A percentile compares a stretch with the other conserved stretches of the same genome.
Conservation (phyloP, 306 rosid genomes). For the Bauhinia variegata region DNA sequence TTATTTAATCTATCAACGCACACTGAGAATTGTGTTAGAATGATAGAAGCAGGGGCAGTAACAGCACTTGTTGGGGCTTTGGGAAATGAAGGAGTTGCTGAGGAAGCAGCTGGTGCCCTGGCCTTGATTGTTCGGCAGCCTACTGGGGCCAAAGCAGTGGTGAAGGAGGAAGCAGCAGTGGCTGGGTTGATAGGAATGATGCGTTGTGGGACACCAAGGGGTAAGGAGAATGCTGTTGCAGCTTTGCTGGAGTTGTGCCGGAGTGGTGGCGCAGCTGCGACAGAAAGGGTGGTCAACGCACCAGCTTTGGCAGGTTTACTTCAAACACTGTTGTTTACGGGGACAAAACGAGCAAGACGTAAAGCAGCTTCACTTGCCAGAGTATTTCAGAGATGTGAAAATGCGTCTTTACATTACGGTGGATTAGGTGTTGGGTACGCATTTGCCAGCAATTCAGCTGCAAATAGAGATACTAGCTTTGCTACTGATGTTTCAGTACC, state of each 20-base stretch:
- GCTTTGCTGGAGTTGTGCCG: conserved; percentile 94
- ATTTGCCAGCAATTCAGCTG: conserved; percentile 69
- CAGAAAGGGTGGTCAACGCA: conserved; percentile 77
- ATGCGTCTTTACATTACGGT: conserved; percentile 66
- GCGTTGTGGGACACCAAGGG: conserved; percentile 90
- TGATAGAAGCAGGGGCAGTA: conserved; percentile 82
- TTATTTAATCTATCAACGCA: conserved; percentile 88
- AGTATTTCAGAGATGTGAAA: conserved; percentile 83
- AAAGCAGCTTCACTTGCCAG: conserved; percentile 96
- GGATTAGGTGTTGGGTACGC: conserved; percentile 82
- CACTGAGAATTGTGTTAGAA: conserved; percentile 66
- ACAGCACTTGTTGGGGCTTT: conserved; percentile 76
- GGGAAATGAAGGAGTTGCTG: conserved; percentile 78
- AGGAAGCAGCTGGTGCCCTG: conserved; percentile 91
- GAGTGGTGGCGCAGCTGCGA: conserved; percentile 79
- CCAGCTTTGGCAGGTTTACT: conserved; percentile 88
- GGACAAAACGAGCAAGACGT: conserved; percentile 90
- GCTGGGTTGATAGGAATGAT: conserved; percentile 78
- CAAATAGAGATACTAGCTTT: conserved; percentile 70
- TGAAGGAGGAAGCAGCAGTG: conserved; percentile 70
- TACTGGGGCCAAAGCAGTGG: conserved; percentile 73
- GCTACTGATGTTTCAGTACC: conserved; percentile 76
- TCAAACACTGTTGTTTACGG: conserved; percentile 78
- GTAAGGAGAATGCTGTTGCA: conserved; percentile 94
- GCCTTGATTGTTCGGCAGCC: conserved; percentile 87